Evolutionary conservation across 768 basidiomycete genomes (phyloP), one percentile per base, ranked within the genome.

Genomic region (Cubamyces lactineus): DNA sequence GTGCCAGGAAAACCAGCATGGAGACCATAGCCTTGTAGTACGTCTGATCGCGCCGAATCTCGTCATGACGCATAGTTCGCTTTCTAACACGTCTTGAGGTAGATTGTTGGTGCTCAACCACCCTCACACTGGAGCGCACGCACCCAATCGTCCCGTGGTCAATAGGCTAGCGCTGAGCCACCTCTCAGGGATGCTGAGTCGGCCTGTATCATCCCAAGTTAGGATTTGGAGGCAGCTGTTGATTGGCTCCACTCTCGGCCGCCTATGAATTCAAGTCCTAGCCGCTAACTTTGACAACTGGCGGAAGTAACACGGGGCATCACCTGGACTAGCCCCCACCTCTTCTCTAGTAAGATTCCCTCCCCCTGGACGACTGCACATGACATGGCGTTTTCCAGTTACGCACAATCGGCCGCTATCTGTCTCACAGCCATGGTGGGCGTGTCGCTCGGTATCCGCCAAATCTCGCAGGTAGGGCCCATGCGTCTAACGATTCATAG

Each of bases 281-380:
- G 12, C 57, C 57, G 57, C 57, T 59, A 59, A 23, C 49, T 59
- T 19, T 12, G 41, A 28, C 41, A 34, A 8, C 28, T 19, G 17
- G 40, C 9, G 12, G 40, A 16, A 23, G 24, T 23, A 17, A 16
- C 41, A 43, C 57, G 28, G 26, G 57, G 45, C 51, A 28, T 59
- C 57, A 59, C 5, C 41, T 49, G 39, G 23, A 41, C 48, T 28
- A 9, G 26, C 2, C 38, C 26, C 30, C 47, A 19, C 23, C 52
- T 30, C 52, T 21, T 54, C 59, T 45, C 19, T 47, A 9, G 39
- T 13, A 39, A 2, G 34, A 46, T 52, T 55, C 23, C 19, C 41
- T 21, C 1, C 34, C 34, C 39, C 19, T 30, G 17, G 7, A 21
- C 26, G 28, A 19, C 42, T 24, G 19, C 61, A 62, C 61, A 52